A percentile compares a stretch with the other conserved stretches of the same genome.
Conservation (phyloP, 2,329 filamentous ascomycete species). For the Neofusicoccum kwambonambiense region DNA sequence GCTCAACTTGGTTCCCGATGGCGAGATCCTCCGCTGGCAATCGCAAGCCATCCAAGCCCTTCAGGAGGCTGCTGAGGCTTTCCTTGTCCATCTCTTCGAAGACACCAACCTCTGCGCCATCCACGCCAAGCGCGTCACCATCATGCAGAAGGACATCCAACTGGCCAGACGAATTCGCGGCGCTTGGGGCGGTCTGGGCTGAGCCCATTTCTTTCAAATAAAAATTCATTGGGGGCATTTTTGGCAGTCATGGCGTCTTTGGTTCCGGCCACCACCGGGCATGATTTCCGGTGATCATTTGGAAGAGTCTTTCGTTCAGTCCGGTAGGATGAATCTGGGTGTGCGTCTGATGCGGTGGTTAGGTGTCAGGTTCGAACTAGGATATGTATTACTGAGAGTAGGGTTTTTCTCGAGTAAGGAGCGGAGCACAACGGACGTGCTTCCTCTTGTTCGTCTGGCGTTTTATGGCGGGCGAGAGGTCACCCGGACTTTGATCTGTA, state of each 20-base stretch:
- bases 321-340: too few relatives aligned
- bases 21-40: constrained; percentile 84
- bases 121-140: constrained; percentile 98
- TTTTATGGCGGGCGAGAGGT: background rate
- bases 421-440: background rate
- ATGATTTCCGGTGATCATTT: background rate
- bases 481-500: background rate
- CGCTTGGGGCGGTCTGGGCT: constrained; percentile 49
- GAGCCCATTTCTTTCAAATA: background rate
- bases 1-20: constrained; percentile 82
- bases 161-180: constrained; percentile 92
- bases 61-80: constrained; percentile 98
- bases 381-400: background rate
- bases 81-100: constrained; percentile 96
- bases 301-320: background rate
- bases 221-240: background rate
- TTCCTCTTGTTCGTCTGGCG: background rate
- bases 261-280: background rate
- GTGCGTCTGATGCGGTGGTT: background rate
- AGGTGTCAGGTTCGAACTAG: background rate
- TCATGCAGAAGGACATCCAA: constrained; percentile 97
- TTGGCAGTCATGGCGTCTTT: background rate
- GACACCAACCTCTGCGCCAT: constrained; percentile 98
- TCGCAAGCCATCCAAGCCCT: constrained; percentile 95
- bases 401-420: background rate